phyloP scores from a whole-genome alignment of 169 alveolate species.

The Eimeria maxima region DNA sequence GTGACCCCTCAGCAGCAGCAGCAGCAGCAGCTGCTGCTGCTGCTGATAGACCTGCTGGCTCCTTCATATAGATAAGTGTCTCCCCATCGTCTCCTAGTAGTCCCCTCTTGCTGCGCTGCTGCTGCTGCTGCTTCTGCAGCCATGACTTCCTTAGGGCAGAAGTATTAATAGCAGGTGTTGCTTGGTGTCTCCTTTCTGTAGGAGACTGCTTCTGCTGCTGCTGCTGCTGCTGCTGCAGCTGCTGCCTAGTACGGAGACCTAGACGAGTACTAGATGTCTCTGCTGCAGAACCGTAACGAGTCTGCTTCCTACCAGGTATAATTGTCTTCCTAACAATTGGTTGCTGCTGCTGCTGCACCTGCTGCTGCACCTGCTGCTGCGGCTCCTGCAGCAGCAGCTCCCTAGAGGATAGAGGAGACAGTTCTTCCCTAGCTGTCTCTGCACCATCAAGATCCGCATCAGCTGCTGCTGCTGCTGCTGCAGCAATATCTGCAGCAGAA shows the following conservation, averaged over 20 bases:
- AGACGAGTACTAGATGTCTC: slow-evolving; percentile 11
- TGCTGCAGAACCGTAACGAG: not conserved
- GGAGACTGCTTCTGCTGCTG: slow-evolving; percentile 65
- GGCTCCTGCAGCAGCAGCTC: not conserved
- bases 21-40: too few relatives aligned
- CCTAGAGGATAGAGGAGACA: not conserved
- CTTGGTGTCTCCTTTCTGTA: not conserved
- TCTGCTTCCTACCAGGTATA: not conserved
- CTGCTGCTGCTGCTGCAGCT: slow-evolving; percentile 52
- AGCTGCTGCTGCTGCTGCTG: too few relatives aligned
- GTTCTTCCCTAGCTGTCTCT: not conserved
- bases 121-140: slow-evolving; percentile 65
- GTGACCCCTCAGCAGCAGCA: not conserved
- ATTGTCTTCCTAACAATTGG: not conserved
- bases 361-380: slow-evolving; percentile 33
- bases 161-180: not conserved
- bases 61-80: slow-evolving; percentile 57
- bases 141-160: slow-evolving; percentile 34
- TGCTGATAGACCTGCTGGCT: not conserved
- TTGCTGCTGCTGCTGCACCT: too few relatives aligned
- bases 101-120: slow-evolving; percentile 54
- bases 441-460: not conserved
- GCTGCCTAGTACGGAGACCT: slow-evolving; percentile 3
- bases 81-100: slow-evolving; percentile 65
- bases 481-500: slow-evolving; percentile 11